Evolutionary conservation across 2,329 filamentous ascomycete species (phyloP), one percentile per base, ranked within the genome.

Genomic region (Fusarium neocosmosporiellum): DNA sequence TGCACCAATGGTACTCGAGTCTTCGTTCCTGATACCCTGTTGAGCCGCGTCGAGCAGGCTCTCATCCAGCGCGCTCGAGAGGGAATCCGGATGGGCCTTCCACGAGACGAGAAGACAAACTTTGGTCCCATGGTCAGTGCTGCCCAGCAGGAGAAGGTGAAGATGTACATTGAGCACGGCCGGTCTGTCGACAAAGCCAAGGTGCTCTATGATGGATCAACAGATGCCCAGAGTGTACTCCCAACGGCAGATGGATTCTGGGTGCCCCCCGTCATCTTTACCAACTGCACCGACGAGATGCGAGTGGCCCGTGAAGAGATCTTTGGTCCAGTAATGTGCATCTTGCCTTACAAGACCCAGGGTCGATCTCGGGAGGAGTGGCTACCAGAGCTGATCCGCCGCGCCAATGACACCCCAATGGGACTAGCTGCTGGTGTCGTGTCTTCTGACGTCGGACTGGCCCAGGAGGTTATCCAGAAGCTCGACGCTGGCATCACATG

Each of bases 1-100:
- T 98, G 95, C 87, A 97, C 95, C 59, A 97, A 97, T 80, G 95
- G 95, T 58, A 97, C 95, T 1, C 88, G 95, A 13, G 94, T 97
- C 36, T 97, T 97, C 80, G 88, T 98, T 4, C 94, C 93, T 0
- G 83, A 86, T 36, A 80, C 83, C 39, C 87, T 94, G 81, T 91
- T 95, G 79, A 65, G 83, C 16, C 85, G 84, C 0, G 95, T 97
- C 73, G 94, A 97, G 80, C 85, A 87, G 75, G 84, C 85, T 0
- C 84, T 97, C 2, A 78, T 95, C 2, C 65, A 77, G 66, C 80
- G 81, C 22, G 83, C 81, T 62, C 80, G 81, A 27, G 88, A 92
- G 69, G 94, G 94, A 78, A 92, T 97, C 81, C 91, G 94, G 41
- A 85, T 93, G 1, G 94, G 95, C 27, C 88, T 94, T 74, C 86